Conservation (phyloP, 2,329 filamentous ascomycete species). For the Huntiella bhutanensis region DNA sequence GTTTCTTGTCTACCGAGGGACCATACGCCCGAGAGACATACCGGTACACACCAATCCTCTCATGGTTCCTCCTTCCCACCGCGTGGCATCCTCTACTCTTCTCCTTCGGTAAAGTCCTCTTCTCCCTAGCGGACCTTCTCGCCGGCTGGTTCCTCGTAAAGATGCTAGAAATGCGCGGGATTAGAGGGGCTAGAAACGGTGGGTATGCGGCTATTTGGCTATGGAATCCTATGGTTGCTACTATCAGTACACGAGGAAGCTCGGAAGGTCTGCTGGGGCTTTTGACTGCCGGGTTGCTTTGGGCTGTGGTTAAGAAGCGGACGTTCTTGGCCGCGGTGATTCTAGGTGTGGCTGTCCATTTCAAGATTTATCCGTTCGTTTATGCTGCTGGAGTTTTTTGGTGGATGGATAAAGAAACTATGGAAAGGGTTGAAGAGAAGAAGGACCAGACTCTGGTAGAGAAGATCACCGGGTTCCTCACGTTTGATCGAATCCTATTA, state of each 20-base stretch:
- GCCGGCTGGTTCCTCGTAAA: slow-evolving; percentile 36
- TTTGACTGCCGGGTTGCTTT: slow-evolving; percentile 64
- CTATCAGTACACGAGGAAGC: slow-evolving; percentile 86
- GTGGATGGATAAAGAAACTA: slow-evolving; percentile 49
- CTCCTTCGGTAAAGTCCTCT: slow-evolving; percentile 72
- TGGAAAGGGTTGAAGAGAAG: slow-evolving; percentile 15
- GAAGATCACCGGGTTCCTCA: slow-evolving; percentile 25
- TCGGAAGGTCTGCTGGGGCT: slow-evolving; percentile 80
- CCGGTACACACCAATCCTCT: slow-evolving; percentile 84
- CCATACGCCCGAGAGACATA: slow-evolving; percentile 89
- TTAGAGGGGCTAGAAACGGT: slow-evolving; percentile 38
- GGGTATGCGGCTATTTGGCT: slow-evolving; percentile 78
- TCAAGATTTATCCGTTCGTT: slow-evolving; percentile 98
- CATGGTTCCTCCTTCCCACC: slow-evolving; percentile 78
- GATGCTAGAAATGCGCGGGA: slow-evolving; percentile 23
- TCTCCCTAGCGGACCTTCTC: slow-evolving; percentile 64
- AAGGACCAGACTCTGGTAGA: slow-evolving; percentile 13
- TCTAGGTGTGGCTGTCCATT: slow-evolving; percentile 73
- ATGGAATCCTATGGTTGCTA: slow-evolving; percentile 93
- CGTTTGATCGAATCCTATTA: slow-evolving; percentile 35
- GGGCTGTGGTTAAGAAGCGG: slow-evolving; percentile 52
- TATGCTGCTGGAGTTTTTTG: slow-evolving; percentile 68
- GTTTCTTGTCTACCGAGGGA: slow-evolving; percentile 26
- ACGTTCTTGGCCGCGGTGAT: slow-evolving; percentile 50
- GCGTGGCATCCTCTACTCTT: slow-evolving; percentile 39